Evolutionary conservation across 257 asterid genomes (phyloP).

Genomic region (Lantana camara): DNA sequence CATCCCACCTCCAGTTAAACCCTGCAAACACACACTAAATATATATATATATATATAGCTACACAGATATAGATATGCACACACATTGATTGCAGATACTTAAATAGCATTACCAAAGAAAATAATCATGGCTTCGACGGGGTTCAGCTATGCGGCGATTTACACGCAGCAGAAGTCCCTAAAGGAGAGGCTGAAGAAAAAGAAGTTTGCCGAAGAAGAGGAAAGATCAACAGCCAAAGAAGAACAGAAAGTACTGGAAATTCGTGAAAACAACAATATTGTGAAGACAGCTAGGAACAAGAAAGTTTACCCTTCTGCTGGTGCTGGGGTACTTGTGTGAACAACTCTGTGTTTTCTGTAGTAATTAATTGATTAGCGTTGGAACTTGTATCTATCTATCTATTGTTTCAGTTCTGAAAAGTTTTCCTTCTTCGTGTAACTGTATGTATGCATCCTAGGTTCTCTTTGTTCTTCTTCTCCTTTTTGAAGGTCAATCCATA

Average conservation of each 20-base stretch:
- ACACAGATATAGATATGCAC: too few relatives aligned
- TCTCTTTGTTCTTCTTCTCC: too few relatives aligned
- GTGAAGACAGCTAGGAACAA: not conserved
- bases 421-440: too few relatives aligned
- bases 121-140: slow-evolving; percentile 22
- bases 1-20: not conserved
- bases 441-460: too few relatives aligned
- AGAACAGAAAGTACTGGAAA: not conserved
- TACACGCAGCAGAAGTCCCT: slow-evolving; percentile 35
- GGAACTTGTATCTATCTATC: too few relatives aligned
- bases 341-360: too few relatives aligned
- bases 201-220: not conserved
- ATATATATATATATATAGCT: not conserved
- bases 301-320: slow-evolving; percentile 6
- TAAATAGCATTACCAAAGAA: not conserved
- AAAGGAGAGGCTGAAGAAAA: slow-evolving; percentile 26
- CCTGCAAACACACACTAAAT: not conserved
- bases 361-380: too few relatives aligned
- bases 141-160: slow-evolving; percentile 31
- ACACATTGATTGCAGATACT: too few relatives aligned
- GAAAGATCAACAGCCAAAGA: not conserved
- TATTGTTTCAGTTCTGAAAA: too few relatives aligned
- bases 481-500: too few relatives aligned
- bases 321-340: not conserved
- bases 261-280: not conserved